These are phyloP conservation scores for Aphanocladium album DNA, from an alignment of 2,329 filamentous ascomycete species.

Conservation along the genomic window DNA sequence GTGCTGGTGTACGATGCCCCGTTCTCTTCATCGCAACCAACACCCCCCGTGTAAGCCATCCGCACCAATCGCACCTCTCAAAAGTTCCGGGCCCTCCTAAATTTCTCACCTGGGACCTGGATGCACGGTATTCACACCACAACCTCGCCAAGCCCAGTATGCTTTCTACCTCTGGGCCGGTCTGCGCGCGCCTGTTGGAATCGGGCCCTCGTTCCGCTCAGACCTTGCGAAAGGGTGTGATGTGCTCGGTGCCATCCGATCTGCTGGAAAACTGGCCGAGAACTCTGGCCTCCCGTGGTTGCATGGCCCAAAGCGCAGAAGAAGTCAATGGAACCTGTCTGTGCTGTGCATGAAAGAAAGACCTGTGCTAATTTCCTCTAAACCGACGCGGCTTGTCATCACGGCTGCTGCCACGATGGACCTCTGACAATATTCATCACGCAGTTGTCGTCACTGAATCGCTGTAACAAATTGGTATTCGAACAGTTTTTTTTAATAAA, in stretches of 20 bases:
- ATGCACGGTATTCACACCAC: too few species aligned
- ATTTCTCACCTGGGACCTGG: background rate
- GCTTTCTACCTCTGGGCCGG: too few species aligned
- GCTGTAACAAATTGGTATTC: background rate
- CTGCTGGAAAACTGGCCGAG: background rate
- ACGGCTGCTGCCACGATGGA: background rate
- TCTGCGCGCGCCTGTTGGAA: too few species aligned
- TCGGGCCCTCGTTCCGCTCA: background rate
- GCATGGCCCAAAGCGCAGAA: background rate
- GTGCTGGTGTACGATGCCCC: background rate
- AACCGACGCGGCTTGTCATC: background rate
- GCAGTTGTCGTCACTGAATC: too few species aligned
- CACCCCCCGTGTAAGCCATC: background rate
- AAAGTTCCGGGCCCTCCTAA: background rate
- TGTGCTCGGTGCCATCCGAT: background rate
- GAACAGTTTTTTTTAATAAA: background rate
- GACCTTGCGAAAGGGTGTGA: background rate
- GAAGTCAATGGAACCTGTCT: background rate
- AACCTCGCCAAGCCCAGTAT: too few species aligned
- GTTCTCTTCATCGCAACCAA: background rate
- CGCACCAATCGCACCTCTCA: background rate
- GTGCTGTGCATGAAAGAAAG: background rate
- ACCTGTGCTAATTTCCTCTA: background rate
- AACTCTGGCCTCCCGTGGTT: background rate
- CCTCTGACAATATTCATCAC: background rate